A percentile compares a stretch with the other conserved stretches of the same genome.
Conservation (phyloP, 2,329 filamentous ascomycete genomes). For the Fonsecaea nubica region DNA sequence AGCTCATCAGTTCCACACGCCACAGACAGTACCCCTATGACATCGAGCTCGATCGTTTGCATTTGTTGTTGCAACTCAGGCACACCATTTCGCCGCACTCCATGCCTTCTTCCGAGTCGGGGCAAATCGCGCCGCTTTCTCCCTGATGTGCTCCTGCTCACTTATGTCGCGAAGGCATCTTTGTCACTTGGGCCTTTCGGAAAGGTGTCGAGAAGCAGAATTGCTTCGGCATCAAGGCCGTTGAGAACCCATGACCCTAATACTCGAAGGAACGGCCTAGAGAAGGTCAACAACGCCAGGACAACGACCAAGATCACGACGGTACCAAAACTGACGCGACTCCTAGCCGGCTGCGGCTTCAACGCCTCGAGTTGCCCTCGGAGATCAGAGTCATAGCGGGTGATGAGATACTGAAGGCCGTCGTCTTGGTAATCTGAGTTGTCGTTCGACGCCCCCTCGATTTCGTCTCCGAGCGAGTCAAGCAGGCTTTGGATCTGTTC, state of each 20-base stretch:
- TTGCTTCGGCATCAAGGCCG: too few species aligned
- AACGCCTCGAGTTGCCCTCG: background rate
- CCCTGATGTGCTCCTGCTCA: too few species aligned
- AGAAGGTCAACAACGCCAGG: background rate
- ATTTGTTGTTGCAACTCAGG: too few species aligned
- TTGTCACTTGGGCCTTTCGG: too few species aligned
- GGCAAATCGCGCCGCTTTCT: too few species aligned
- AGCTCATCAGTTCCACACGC: background rate
- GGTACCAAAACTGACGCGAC: background rate
- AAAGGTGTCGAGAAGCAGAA: too few species aligned
- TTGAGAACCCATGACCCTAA: too few species aligned
- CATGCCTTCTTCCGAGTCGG: too few species aligned
- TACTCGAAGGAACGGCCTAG: background rate
- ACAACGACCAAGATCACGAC: background rate
- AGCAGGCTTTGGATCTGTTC: conserved; percentile 1
- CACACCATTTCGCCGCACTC: too few species aligned
- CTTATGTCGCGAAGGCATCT: too few species aligned
- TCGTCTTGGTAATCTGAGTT: background rate
- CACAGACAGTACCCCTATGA: too few species aligned
- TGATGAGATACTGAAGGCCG: background rate
- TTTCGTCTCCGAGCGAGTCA: background rate
- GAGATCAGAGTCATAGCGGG: background rate
- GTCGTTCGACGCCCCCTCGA: background rate
- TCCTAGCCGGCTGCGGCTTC: background rate
- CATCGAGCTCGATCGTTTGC: too few species aligned